Evolutionary conservation across 164 flowering plant species (phyloP), one percentile per base, ranked within the genome.

Genomic region (Malania oleifera): DNA sequence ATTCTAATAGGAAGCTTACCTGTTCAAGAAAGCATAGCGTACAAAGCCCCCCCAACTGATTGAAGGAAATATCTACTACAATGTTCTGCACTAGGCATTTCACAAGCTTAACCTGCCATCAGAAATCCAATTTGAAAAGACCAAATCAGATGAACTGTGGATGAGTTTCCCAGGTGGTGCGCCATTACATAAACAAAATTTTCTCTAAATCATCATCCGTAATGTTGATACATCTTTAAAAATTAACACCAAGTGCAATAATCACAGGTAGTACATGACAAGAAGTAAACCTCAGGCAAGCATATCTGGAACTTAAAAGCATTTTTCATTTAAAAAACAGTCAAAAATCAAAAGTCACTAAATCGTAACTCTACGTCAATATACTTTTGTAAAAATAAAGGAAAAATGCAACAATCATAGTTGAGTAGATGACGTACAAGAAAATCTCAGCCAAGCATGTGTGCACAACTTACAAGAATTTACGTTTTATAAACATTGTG

Each of bases 31-130:
- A 85, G 70, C 87, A 80, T 1, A 85, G 68, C 1, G 91, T 80
- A 60, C 77, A 79, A 17, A 85, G 78, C n/a, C 91, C 91, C 38
- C 91, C 91, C 41, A 85, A 40, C 65, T 85, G 91, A 60, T 80
- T 85, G 58, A 85, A 77, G 35, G 91, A 80, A 20, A 85, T 75
- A 68, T 85, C 91, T n/a, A 85, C 85, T 15, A 82, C 81, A 47
- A 82, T 77, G 62, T 82, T 76, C 63, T 82, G 80, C 4, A 85
- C 81, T 46, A 82, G 65, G 69, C 86, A 82, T 60, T 85, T 85
- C 54, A 85, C 82, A 44, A 85, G 73, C 66, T 85, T 85, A 43
- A 85, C 91, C 91, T 85, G 86, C 71, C 37, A 68, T 12, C 23
- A 56, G 25, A 64, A 47, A 19, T 3, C 41, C 35, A 39, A 46